Conservation (phyloP, 352 stramenopile species). For the Globisporangium carolinianum region DNA sequence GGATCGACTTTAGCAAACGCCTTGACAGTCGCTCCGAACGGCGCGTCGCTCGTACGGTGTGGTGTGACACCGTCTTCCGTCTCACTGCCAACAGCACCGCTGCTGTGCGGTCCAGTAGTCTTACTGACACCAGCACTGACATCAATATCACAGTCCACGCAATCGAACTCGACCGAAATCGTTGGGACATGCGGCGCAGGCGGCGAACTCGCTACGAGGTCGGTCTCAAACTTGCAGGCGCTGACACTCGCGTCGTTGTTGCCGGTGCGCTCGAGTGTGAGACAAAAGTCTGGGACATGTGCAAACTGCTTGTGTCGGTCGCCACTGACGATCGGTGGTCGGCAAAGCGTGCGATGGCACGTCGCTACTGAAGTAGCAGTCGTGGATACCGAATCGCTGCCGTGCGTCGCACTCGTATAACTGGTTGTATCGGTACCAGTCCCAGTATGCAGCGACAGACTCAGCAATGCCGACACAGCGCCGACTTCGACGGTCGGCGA, state of each 20-base stretch:
- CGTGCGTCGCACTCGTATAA: no score
- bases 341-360: constrained; percentile 11
- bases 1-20: constrained; percentile 32
- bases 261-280: constrained; percentile 10
- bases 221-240: constrained; percentile 38
- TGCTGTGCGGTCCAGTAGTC: neutral
- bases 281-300: constrained; percentile 21
- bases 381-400: neutral
- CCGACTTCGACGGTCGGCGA: constrained; percentile 66
- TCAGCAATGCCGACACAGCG: constrained; percentile 50
- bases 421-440: no score
- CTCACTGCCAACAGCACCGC: neutral
- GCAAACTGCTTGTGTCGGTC: constrained; percentile 44
- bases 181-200: constrained; percentile 41
- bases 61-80: neutral
- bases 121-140: neutral
- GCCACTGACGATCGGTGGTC: constrained; percentile 33
- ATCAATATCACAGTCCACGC: no score
- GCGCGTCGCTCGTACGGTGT: no score
- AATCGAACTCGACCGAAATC: constrained; percentile 27
- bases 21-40: neutral
- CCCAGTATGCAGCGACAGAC: constrained; percentile 28
- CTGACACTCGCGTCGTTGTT: constrained; percentile 11
- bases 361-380: neutral
- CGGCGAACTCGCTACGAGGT: constrained; percentile 41